phyloP scores from a whole-genome alignment of 768 basidiomycete genomes.

The Auricularia auricula-judae region DNA sequence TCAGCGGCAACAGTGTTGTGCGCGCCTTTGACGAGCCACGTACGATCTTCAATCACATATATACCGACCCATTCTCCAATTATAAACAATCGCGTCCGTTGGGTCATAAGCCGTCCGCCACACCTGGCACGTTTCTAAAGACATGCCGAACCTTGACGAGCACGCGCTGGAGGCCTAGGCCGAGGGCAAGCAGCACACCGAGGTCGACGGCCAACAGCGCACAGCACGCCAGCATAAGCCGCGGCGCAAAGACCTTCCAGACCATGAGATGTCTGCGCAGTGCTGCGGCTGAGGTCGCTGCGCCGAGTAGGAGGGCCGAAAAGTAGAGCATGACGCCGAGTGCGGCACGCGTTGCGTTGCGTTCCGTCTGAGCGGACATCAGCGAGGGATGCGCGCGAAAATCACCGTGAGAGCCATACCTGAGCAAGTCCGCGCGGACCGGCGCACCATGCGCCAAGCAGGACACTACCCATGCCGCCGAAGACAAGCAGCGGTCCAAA shows the following conservation, averaged over 20 bases:
- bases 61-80: no score
- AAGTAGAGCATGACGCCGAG: conserved; percentile 66
- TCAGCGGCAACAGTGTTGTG: no score
- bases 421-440: conserved; percentile 31
- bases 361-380: not conserved
- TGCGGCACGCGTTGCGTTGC: conserved; percentile 30
- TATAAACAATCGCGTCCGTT: no score
- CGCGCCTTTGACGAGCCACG: no score
- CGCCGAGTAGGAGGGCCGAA: conserved; percentile 49
- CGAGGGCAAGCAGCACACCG: conserved; percentile 51
- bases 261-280: conserved; percentile 88
- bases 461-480: conserved; percentile 48
- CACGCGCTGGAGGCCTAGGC: conserved; percentile 27
- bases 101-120: not conserved
- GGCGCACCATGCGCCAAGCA: conserved; percentile 77
- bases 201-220: conserved; percentile 62
- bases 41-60: no score
- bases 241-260: conserved; percentile 97
- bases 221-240: conserved; percentile 74
- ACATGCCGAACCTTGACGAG: not conserved
- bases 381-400: not conserved
- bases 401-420: not conserved
- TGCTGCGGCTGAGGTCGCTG: conserved; percentile 61
- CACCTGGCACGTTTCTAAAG: not conserved
- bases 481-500: conserved; percentile 60